Evolutionary conservation across 2,329 filamentous ascomycete genomes (phyloP), one percentile per base, ranked within the genome.

Genomic region (Colletotrichum cordylinicola): DNA sequence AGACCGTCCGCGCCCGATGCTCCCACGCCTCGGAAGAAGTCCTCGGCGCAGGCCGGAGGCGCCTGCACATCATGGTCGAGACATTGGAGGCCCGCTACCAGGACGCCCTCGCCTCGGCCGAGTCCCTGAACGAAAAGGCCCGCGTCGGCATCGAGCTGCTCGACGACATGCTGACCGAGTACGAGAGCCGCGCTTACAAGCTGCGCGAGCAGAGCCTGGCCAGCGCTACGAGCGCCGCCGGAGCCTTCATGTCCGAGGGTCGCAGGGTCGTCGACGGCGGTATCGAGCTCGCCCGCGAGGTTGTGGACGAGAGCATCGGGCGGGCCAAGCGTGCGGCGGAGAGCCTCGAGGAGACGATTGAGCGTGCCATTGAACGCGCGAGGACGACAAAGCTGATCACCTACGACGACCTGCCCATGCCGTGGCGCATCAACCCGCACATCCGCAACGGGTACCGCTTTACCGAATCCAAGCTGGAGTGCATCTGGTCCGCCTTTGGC

Each of bases 351-450:
- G 94, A 97, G 78, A 95, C 94, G 78, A 93, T 99, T 55, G 94
- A 96, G 80, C 90, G 91, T 70, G 96, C 97, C 15, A 92, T 98
- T 72, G 81, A 88, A 24, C 90, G 93, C 73, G 96, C 96, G 33
- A 91, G 94, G 79, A 93, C 98, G 82, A 91, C 95, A 66, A 95
- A 96, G 64, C 89, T 98, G 16, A 94, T 99, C 79, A 90, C 91
- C 77, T 99, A 98, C 86, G 93, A 98, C 62, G 96, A 98, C 81
- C 89, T 99, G 7, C 97, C 97, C 2, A 88, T 94, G 48, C 97
- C 97, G 1, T 99, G 97, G 97, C 91, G 94, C 76, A 94, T 98
- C 81, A 99, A 99, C 85, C 96, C 96, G 3, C 95, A 99, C 85
- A 98, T 99, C 82, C 89, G 93, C 67, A 92, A 91, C 70, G 97